Evolutionary conservation across 2,329 filamentous ascomycete species (phyloP).

Genomic region (Onygenales sp.): DNA sequence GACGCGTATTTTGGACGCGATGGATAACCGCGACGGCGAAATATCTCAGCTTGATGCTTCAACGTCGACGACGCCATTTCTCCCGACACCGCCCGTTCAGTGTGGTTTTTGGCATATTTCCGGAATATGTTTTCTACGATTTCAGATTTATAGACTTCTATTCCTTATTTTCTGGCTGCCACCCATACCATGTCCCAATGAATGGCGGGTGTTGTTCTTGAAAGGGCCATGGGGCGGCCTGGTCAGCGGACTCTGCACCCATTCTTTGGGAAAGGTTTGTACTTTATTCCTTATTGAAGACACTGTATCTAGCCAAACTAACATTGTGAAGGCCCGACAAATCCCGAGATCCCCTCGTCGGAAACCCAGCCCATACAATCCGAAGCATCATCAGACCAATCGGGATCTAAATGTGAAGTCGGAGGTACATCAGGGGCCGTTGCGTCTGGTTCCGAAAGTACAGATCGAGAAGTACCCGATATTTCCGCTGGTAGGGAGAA

Average conservation of each 20-base stretch:
- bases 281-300: not conserved
- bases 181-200: not conserved
- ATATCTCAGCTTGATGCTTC: too few species aligned
- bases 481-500: not conserved
- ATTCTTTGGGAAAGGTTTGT: slow-evolving; percentile 32
- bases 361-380: not conserved
- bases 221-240: slow-evolving; percentile 29
- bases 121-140: too few species aligned
- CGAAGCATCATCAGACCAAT: not conserved
- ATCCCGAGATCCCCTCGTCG: not conserved
- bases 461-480: not conserved
- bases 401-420: not conserved
- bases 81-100: too few species aligned
- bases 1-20: slow-evolving; percentile 1
- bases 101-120: too few species aligned
- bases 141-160: too few species aligned
- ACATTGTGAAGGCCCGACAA: slow-evolving; percentile 5
- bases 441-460: not conserved
- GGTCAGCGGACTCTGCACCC: slow-evolving; percentile 31
- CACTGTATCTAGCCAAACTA: not conserved
- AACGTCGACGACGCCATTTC: too few species aligned
- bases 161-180: too few species aligned
- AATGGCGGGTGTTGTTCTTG: slow-evolving; percentile 3
- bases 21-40: not conserved
- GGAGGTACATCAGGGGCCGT: not conserved